Evolutionary conservation across 2,329 filamentous ascomycete species (phyloP).

Genomic region (Neofusicoccum ribis): DNA sequence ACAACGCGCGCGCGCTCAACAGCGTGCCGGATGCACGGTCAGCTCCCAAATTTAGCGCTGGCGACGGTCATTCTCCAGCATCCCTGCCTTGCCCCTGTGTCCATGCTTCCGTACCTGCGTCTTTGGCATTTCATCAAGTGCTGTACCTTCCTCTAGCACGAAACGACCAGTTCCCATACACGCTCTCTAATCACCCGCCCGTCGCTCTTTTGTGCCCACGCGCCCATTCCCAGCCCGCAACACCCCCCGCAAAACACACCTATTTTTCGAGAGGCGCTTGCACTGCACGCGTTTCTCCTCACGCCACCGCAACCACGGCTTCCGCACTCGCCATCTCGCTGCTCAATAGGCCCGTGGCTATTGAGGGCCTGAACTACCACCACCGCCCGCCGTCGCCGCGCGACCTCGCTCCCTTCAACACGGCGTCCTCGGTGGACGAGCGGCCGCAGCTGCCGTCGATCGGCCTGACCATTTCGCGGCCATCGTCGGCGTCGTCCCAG

Average conservation of each 20-base stretch:
- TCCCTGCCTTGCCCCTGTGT: slow-evolving; percentile 20
- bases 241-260: background rate
- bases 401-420: slow-evolving; percentile 49
- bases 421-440: slow-evolving; percentile 48
- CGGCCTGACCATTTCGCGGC: slow-evolving; percentile 53
- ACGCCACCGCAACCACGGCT: slow-evolving; percentile 46
- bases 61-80: slow-evolving; percentile 9
- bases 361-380: slow-evolving; percentile 41
- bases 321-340: slow-evolving; percentile 60
- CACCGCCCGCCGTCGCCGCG: slow-evolving; percentile 51
- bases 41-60: slow-evolving; percentile 19
- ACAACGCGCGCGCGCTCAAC: background rate
- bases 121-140: slow-evolving; percentile 14
- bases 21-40: slow-evolving; percentile 14
- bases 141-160: slow-evolving; percentile 9
- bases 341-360: slow-evolving; percentile 60
- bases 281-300: slow-evolving; percentile 17
- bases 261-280: background rate
- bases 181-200: slow-evolving; percentile 1
- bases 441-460: slow-evolving; percentile 50
- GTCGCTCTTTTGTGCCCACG: background rate
- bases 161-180: background rate
- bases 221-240: background rate
- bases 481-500: slow-evolving; percentile 48
- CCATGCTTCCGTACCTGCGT: slow-evolving; percentile 14